These are phyloP conservation scores for Pseudogymnoascus sp. DNA, from an alignment of 2,329 filamentous ascomycete species.

Conservation along the genomic window DNA sequence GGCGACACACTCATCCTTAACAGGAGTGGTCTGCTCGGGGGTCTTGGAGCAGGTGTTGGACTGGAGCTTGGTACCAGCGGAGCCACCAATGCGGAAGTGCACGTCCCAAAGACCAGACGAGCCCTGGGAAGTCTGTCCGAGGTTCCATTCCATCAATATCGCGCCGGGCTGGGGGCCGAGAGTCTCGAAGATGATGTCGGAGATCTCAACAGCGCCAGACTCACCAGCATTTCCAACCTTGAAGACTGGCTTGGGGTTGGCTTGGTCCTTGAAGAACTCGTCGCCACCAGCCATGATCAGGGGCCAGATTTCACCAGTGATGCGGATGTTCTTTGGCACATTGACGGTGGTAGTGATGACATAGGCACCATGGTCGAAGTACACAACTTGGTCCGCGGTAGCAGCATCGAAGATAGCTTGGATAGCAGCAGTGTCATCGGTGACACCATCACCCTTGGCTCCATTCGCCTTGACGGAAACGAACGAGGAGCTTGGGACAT, in stretches of 20 bases:
- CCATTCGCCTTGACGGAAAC: constrained; percentile 76
- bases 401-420: constrained; percentile 68
- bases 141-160: constrained; percentile 87
- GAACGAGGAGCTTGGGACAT: constrained; percentile 60
- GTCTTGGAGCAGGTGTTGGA: constrained; percentile 74
- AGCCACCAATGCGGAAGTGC: constrained; percentile 89
- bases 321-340: constrained; percentile 72
- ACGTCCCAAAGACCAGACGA: constrained; percentile 84
- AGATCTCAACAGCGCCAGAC: constrained; percentile 75
- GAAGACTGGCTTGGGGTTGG: constrained; percentile 75
- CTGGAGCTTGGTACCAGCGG: constrained; percentile 75
- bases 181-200: constrained; percentile 79
- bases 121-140: constrained; percentile 60
- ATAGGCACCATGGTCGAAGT: constrained; percentile 70
- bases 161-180: constrained; percentile 77
- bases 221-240: constrained; percentile 75
- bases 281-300: constrained; percentile 75
- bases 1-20: constrained; percentile 63
- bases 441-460: constrained; percentile 77
- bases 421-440: constrained; percentile 81
- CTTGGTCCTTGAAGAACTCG: constrained; percentile 62
- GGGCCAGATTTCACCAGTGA: constrained; percentile 88
- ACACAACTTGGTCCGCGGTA: constrained; percentile 58
- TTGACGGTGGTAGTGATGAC: constrained; percentile 62
- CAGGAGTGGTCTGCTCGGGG: constrained; percentile 51